Evolutionary conservation across 192 early-diverging fungal species (phyloP), one percentile per base, ranked within the genome.

Genomic region (Geranomyces michiganensis): DNA sequence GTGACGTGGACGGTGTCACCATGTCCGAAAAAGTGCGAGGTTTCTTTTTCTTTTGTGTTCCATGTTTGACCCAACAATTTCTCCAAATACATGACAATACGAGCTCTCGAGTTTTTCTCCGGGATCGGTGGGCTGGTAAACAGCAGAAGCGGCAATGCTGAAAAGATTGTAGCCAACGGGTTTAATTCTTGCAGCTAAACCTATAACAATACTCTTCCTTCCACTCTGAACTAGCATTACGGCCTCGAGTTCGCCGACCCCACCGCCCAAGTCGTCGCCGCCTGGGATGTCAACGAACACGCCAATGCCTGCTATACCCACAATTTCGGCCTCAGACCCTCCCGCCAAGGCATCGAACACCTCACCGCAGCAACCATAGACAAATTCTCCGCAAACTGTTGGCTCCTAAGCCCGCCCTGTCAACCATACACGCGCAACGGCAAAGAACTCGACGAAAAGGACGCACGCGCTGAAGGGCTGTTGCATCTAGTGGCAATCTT

Each of bases 251-350:
- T 78, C 27, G 89, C 93, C 7, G 76, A 78, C 12, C 82, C 87
- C 55, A 67, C 79, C 36, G 79, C 83, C 27, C 61, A 87, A 22
- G 89, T 99, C 47, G 73, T 92, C 0, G 90, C 88, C n/a, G 90
- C 95, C 1, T 99, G 96, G 76, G 97, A 99, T 80, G 93, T 99
- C 63, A 99, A 97, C 78, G 85, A 84, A 6, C 89, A 92, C 26
- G 94, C 95, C 29, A 97, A 99, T 82, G 24, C 21, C 14, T 73
- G 78, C 61, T 87, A 87, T 65, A 15, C 4, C 1, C 69, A 68
- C 60, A 85, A 82, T 72, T 87, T 87, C 68, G 73, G 76, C 0
- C 22, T 68, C 19, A 45, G 63, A 8, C 82, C 82, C 7, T 70
- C 48, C 0, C 27, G 82, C 76, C 78, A 68, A 65, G 78, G 78